Evolutionary conservation across 202 grass and related monocot species (phyloP).

Genomic region (Carex arenaria): DNA sequence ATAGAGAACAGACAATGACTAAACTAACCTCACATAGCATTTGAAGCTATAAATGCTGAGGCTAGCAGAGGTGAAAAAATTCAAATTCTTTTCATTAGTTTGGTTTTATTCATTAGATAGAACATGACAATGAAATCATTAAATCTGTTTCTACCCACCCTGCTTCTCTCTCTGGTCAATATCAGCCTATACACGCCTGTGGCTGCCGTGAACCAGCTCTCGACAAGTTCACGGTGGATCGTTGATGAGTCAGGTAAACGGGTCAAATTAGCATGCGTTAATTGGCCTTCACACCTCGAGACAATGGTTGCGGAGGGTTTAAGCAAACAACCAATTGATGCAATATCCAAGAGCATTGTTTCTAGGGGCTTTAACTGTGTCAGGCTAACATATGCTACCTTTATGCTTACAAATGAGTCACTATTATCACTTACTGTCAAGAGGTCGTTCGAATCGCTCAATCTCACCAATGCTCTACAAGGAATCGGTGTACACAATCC

Average conservation of each 20-base stretch:
- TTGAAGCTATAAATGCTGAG: background rate
- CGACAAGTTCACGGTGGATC: slow-evolving; percentile 58
- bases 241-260: slow-evolving; percentile 40
- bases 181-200: background rate
- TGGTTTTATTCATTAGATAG: background rate
- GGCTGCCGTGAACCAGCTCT: slow-evolving; percentile 12
- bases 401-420: slow-evolving; percentile 43
- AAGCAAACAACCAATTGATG: slow-evolving; percentile 37
- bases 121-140: background rate
- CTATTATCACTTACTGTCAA: slow-evolving; percentile 47
- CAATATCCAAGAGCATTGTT: slow-evolving; percentile 30
- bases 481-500: slow-evolving; percentile 45
- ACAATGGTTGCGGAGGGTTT: slow-evolving; percentile 54
- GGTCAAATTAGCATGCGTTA: slow-evolving; percentile 75
- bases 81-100: background rate
- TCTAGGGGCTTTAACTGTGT: slow-evolving; percentile 66
- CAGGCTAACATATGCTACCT: slow-evolving; percentile 52
- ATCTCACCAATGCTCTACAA: slow-evolving; percentile 28
- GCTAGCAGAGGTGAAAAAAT: background rate
- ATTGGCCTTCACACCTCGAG: slow-evolving; percentile 73
- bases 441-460: slow-evolving; percentile 37
- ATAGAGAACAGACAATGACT: background rate
- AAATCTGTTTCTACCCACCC: background rate
- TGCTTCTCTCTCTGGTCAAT: slow-evolving; percentile 12
- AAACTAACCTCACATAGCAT: background rate